Conservation (phyloP, 352 stramenopile genomes). For the Globisporangium mamillatum region DNA sequence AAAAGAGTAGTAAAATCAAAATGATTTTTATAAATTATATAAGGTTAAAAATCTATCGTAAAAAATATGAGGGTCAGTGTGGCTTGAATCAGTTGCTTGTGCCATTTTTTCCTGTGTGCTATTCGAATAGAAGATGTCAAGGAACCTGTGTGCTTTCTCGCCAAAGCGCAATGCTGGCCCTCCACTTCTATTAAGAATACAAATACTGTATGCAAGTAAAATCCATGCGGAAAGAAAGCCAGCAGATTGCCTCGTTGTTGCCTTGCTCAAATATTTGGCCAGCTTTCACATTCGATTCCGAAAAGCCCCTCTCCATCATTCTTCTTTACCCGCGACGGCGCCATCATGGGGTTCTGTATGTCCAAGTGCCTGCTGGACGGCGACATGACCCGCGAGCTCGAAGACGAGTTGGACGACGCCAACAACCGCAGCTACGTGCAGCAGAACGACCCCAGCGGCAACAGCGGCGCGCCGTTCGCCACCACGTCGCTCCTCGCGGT, state of each 20-base stretch:
- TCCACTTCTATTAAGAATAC: not conserved
- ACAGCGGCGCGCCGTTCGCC: slow-evolving; percentile 55
- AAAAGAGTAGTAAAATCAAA: too few species aligned
- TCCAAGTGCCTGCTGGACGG: slow-evolving; percentile 82
- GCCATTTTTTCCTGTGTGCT: not conserved
- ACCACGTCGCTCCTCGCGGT: slow-evolving; percentile 75
- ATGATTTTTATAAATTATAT: too few species aligned
- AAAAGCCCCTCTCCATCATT: not conserved
- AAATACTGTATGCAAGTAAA: not conserved
- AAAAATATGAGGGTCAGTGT: not conserved
- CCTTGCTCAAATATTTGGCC: not conserved
- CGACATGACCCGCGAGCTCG: slow-evolving; percentile 83
- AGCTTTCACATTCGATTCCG: not conserved
- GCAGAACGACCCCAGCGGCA: slow-evolving; percentile 31
- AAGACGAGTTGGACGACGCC: slow-evolving; percentile 77
- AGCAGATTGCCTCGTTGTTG: not conserved
- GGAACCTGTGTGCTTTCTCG: not conserved
- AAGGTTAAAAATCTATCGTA: too few species aligned
- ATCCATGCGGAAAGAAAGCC: not conserved
- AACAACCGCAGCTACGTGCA: slow-evolving; percentile 51
- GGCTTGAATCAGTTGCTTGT: not conserved
- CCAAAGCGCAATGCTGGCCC: not conserved
- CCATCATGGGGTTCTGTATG: slow-evolving; percentile 80
- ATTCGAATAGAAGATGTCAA: not conserved
- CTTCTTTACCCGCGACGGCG: not conserved